Evolutionary conservation across 768 basidiomycete species (phyloP).

Genomic region (Candolleomyces aberdarensis): DNA sequence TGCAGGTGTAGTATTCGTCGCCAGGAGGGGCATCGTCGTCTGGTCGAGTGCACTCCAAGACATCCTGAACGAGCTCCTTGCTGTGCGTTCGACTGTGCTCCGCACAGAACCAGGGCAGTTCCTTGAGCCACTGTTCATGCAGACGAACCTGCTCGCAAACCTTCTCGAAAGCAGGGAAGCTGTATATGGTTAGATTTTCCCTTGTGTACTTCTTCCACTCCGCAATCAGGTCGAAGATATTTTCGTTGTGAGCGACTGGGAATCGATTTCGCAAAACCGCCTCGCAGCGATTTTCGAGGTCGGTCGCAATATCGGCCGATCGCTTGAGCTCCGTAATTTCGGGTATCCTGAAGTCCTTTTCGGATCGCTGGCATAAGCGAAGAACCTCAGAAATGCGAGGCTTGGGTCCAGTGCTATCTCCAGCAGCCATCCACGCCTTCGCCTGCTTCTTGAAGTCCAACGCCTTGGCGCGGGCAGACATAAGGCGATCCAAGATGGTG

Average conservation of each 20-base stretch:
- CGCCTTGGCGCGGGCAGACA: conserved; percentile 63
- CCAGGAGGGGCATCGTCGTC: conserved; percentile 78
- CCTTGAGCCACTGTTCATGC: conserved; percentile 71
- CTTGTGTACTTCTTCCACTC: conserved; percentile 74
- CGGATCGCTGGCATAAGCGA: conserved; percentile 63
- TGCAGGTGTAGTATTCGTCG: conserved; percentile 84
- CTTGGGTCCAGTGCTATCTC: conserved; percentile 50
- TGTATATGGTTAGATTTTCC: conserved; percentile 70
- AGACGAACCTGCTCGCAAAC: conserved; percentile 62
- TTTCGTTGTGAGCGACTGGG: conserved; percentile 45
- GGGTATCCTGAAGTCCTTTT: conserved; percentile 74
- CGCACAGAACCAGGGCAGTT: conserved; percentile 76
- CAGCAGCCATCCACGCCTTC: conserved; percentile 56
- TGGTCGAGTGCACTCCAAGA: conserved; percentile 67
- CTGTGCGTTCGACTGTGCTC: conserved; percentile 66
- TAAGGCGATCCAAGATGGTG: conserved; percentile 61
- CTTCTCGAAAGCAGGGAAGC: conserved; percentile 68
- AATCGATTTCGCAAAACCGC: conserved; percentile 66
- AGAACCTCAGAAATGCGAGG: conserved; percentile 70
- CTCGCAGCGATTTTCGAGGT: conserved; percentile 75
- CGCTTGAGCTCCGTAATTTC: conserved; percentile 64
- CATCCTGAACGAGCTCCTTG: conserved; percentile 66
- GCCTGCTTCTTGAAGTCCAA: conserved; percentile 81
- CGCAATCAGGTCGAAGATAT: conserved; percentile 68
- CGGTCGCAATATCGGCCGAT: conserved; percentile 72